Evolutionary conservation across 257 asterid species (phyloP), one percentile per base, ranked within the genome.

Genomic region (Fraxinus cuspidata): DNA sequence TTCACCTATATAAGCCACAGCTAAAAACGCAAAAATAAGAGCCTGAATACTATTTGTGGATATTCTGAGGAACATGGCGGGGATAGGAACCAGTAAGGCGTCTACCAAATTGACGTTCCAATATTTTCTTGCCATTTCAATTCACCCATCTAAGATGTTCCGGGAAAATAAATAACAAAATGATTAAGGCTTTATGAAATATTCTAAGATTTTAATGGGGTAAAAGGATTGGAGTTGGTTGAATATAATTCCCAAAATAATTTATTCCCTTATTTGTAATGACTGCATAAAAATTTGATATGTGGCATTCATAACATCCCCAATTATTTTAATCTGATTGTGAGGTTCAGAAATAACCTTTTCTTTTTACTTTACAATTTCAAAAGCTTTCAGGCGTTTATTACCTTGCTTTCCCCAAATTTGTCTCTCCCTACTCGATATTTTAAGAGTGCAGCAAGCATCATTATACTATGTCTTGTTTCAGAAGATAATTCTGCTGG

Each of bases 391-490:
- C 40, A 75, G 40, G 28, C 70, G 37, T 21, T 32, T 42, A 44
- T 65, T 63, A 37, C 9, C 67, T 32, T 69, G 68, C 35, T 75
- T 9, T 76, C 60, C 66, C 70, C 51, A 34, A 65, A 34, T 8
- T 56, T 70, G 11, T 71, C 58, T 72, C 70, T 75, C 49, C 35
- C 27, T 66, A 25, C 21, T 72, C 11, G 9, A 73, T 67, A 58
- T 27, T 51, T 19, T 51, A 19, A 27, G 60, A 35, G 34, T 18
- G 34, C 11, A 18, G 28, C 7, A 27, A n/a, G 7, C 74, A 49
- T 40, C 35, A 60, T 35, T 16, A 63, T 32, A 19, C 63, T 13
- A 49, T 67, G 5, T 74, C 68, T 69, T 82, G 63, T 51, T 56
- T 40, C 64, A 64, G 64, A 80, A 44, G 67, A 70, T 75, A 53